Conservation (phyloP, 176 grass and related monocot genomes). For the Oryza longistaminata region DNA sequence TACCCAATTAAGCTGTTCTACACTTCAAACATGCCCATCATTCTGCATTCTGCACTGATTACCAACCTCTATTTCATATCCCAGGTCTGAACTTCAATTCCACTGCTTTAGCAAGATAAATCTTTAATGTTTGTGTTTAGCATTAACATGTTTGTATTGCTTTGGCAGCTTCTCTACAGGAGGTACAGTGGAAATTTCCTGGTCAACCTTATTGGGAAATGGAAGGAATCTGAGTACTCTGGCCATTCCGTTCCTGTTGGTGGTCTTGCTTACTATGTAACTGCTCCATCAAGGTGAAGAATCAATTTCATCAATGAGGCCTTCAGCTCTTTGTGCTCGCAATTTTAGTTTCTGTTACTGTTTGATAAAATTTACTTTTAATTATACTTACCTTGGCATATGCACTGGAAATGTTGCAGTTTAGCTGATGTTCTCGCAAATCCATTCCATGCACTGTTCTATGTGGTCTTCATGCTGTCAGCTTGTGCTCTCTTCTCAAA, state of each 20-base stretch:
- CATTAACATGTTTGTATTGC: conserved; percentile 35
- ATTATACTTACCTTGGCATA: background rate
- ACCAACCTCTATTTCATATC: conserved; percentile 97
- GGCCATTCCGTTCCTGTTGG: conserved; percentile 86
- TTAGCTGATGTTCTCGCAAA: conserved; percentile 64
- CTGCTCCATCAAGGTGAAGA: conserved; percentile 85
- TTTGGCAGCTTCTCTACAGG: conserved; percentile 77
- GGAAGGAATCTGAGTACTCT: conserved; percentile 94
- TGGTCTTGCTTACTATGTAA: conserved; percentile 96
- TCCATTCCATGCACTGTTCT: conserved; percentile 86
- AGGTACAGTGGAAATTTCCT: conserved; percentile 92
- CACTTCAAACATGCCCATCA: conserved; percentile 98
- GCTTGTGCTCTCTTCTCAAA: conserved; percentile 62
- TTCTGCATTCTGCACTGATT: conserved; percentile 88
- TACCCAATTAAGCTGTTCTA: conserved; percentile 99
- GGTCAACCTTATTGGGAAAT: conserved; percentile 82
- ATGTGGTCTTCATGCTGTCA: conserved; percentile 59
- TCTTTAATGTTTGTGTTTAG: background rate
- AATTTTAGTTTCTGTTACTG: background rate
- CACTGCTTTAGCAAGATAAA: background rate
- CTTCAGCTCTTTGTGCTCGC: background rate
- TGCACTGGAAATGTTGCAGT: conserved; percentile 31
- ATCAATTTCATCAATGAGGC: conserved; percentile 6
- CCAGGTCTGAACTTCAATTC: conserved; percentile 49
- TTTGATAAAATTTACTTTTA: background rate